Percentiles rank a stretch among this genome's conserved stretches.
phyloP scores from a whole-genome alignment of 306 rosid species.

The Vigna radiata region DNA sequence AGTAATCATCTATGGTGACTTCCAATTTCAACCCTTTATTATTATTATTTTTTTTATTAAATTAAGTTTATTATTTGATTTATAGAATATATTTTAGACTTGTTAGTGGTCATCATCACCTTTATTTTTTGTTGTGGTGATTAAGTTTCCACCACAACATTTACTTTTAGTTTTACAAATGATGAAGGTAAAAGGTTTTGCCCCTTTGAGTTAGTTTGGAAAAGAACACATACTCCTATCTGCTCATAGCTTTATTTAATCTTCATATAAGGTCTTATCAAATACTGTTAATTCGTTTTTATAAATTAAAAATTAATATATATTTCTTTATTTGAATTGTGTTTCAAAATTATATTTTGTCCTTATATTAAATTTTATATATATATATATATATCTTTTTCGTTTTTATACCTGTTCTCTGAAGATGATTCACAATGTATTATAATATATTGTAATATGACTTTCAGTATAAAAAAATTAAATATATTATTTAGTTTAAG shows the following conservation, averaged over 20 bases:
- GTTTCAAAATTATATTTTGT: too few relatives aligned
- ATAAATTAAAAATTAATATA: too few relatives aligned
- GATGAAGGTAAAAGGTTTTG: background rate
- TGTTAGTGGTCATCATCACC: constrained; percentile 5
- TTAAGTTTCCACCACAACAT: constrained; percentile 5
- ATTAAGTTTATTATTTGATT: background rate
- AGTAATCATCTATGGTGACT: constrained; percentile 9
- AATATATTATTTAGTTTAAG: too few relatives aligned
- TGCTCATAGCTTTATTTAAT: background rate
- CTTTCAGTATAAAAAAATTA: too few relatives aligned
- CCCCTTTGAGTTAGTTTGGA: constrained; percentile 17
- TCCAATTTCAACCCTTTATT: background rate
- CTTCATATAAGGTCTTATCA: background rate
- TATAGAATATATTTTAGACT: background rate
- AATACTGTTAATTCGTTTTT: too few relatives aligned
- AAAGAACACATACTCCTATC: too few relatives aligned
- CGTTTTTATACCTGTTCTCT: too few relatives aligned
- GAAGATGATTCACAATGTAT: too few relatives aligned
- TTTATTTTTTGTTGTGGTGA: background rate
- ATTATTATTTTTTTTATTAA: background rate
- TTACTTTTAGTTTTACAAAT: background rate
- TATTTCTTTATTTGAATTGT: too few relatives aligned
- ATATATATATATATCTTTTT: too few relatives aligned
- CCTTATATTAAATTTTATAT: too few relatives aligned
- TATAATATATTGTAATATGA: too few relatives aligned